Percentiles rank a stretch among this genome's conserved stretches.
phyloP scores from a whole-genome alignment of 75 land plant genomes.

The Ceratopteris richardii region DNA sequence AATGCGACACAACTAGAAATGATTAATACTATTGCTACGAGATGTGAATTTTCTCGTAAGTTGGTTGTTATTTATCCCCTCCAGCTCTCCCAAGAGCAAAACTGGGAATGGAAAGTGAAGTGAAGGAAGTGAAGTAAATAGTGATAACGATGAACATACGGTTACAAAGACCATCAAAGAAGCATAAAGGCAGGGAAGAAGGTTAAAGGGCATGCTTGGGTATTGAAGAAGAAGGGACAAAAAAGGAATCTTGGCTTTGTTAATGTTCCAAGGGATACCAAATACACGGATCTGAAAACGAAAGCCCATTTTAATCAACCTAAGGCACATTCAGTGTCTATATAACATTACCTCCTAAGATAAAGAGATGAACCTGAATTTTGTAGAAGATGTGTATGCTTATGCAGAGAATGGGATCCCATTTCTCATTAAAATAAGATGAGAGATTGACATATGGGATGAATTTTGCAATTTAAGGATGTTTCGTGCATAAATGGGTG shows the following conservation, averaged over 20 bases:
- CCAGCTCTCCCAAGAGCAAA: slow-evolving; percentile 59
- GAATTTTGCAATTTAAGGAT: too few species aligned
- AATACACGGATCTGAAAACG: slow-evolving; percentile 85
- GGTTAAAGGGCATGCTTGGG: slow-evolving; percentile 71
- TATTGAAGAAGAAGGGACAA: slow-evolving; percentile 85
- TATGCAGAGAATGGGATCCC: too few species aligned
- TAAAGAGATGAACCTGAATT: too few species aligned
- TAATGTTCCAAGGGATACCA: slow-evolving; percentile 78
- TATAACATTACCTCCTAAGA: too few species aligned
- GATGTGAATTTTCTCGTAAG: slow-evolving; percentile 90
- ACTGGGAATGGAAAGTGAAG: slow-evolving; percentile 58
- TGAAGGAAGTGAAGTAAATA: slow-evolving; percentile 58
- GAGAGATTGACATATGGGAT: too few species aligned
- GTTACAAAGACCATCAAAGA: slow-evolving; percentile 79
- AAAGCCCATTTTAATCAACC: slow-evolving; percentile 33
- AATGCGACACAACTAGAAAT: slow-evolving; percentile 73
- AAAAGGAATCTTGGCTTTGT: slow-evolving; percentile 61
- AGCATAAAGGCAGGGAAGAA: slow-evolving; percentile 54
- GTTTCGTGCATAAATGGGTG: too few species aligned
- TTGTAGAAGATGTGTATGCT: too few species aligned
- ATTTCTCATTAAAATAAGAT: too few species aligned
- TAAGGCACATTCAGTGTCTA: too few species aligned
- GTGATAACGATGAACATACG: slow-evolving; percentile 61
- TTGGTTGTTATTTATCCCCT: slow-evolving; percentile 90
- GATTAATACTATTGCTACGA: slow-evolving; percentile 82